A percentile compares a stretch with the other conserved stretches of the same genome.
These are phyloP conservation scores for Fusarium sp. DNA, from an alignment of 2,329 filamentous ascomycete species.

Conservation along the genomic window DNA sequence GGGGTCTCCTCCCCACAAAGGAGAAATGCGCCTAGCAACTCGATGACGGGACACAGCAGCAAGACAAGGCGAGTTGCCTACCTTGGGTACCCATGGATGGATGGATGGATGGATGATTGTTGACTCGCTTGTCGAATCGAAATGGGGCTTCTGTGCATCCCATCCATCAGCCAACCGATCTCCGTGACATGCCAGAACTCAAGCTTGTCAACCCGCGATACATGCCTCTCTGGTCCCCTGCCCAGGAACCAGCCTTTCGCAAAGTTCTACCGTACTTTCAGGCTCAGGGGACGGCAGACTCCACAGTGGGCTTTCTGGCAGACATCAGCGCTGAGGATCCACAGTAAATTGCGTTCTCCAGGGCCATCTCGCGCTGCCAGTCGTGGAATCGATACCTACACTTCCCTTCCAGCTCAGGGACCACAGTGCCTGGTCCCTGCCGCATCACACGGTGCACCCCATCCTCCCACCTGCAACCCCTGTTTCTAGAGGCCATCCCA, in stretches of 20 bases:
- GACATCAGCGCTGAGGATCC: constrained; percentile 31
- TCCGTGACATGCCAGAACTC: background rate
- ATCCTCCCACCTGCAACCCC: background rate
- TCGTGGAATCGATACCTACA: background rate
- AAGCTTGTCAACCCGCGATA: background rate
- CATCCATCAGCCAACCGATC: background rate
- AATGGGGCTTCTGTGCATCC: background rate
- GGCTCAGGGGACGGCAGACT: constrained; percentile 23
- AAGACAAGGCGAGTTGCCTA: background rate
- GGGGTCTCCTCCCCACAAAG: constrained; percentile 26
- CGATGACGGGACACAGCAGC: constrained; percentile 24
- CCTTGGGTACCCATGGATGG: background rate
- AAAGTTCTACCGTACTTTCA: background rate
- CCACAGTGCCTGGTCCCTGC: constrained; percentile 22
- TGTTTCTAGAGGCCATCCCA: background rate
- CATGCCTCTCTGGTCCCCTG: background rate
- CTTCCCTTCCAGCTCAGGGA: background rate
- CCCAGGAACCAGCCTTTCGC: constrained; percentile 2
- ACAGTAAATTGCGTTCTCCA: constrained; percentile 5
- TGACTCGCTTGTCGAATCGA: background rate
- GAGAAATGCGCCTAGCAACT: constrained; percentile 31
- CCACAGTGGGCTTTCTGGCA: constrained; percentile 34
- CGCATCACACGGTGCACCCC: constrained; percentile 11
- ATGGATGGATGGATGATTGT: background rate
- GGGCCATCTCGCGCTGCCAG: background rate